Evolutionary conservation across 768 basidiomycete genomes (phyloP).

Genomic region (Rhodotorula taiwanensis): DNA sequence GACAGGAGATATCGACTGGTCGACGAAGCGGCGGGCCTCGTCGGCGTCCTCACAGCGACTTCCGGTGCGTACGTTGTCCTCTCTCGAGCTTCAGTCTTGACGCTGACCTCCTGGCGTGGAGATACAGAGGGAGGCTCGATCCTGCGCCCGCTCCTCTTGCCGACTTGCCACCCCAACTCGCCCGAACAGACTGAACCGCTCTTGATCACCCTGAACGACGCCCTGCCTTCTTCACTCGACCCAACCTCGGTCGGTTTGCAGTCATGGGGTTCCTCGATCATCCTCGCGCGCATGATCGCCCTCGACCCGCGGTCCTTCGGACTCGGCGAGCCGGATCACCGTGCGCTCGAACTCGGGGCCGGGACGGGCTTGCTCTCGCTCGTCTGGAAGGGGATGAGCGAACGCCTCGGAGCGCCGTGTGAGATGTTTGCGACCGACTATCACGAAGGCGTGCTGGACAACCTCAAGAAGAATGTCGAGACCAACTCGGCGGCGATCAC

Average conservation of each 20-base stretch:
- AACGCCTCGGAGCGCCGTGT: conserved; percentile 27
- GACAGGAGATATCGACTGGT: conserved; percentile 11
- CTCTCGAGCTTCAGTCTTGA: too few species aligned
- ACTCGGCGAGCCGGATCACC: conserved; percentile 24
- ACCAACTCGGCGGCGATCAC: conserved; percentile 51
- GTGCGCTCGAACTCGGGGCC: conserved; percentile 72
- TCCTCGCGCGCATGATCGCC: conserved; percentile 62
- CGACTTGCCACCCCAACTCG: conserved; percentile 24
- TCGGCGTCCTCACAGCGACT: conserved; percentile 20
- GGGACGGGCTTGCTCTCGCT: conserved; percentile 80
- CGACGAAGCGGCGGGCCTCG: conserved; percentile 21
- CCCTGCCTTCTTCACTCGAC: conserved; percentile 59
- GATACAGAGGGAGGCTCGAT: conserved; percentile 28
- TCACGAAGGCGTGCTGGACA: conserved; percentile 66
- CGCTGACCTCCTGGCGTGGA: too few species aligned
- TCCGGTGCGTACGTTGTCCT: conserved; percentile 15
- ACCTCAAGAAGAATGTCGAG: conserved; percentile 59
- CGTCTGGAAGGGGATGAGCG: conserved; percentile 36
- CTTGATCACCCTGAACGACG: conserved; percentile 56
- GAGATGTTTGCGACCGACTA: conserved; percentile 68
- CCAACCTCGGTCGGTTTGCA: conserved; percentile 56
- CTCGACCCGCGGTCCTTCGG: conserved; percentile 49
- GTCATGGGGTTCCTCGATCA: conserved; percentile 73
- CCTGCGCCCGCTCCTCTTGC: conserved; percentile 28
- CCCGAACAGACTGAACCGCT: conserved; percentile 25